These are phyloP conservation scores for Trematosphaeria pertusa DNA, from an alignment of 2,329 filamentous ascomycete species.

Conservation along the genomic window DNA sequence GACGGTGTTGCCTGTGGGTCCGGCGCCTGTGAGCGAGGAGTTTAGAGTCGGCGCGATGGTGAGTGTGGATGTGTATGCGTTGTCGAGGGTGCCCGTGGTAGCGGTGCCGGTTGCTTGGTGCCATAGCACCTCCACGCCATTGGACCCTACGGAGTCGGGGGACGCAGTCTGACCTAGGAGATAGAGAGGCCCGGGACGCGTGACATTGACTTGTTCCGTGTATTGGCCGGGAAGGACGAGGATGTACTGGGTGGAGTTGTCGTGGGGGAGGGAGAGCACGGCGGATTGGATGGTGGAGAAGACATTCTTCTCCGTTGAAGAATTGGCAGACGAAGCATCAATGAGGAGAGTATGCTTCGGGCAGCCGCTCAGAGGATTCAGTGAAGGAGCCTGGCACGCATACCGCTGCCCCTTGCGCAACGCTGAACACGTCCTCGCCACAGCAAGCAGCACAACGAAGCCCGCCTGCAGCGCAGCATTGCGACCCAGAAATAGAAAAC, in stretches of 20 bases:
- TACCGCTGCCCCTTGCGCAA: slow-evolving; percentile 6
- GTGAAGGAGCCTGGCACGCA: slow-evolving; percentile 48
- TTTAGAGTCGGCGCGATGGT: slow-evolving; percentile 70
- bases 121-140: slow-evolving; percentile 66
- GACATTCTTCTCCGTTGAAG: slow-evolving; percentile 9
- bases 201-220: slow-evolving; percentile 70
- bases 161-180: slow-evolving; percentile 65
- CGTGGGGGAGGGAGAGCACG: slow-evolving; percentile 54
- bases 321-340: slow-evolving; percentile 20
- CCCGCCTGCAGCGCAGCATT: neutral
- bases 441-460: neutral
- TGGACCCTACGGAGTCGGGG: slow-evolving; percentile 55
- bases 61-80: slow-evolving; percentile 67
- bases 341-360: slow-evolving; percentile 43
- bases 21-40: slow-evolving; percentile 66
- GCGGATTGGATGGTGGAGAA: slow-evolving; percentile 56
- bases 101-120: slow-evolving; percentile 60
- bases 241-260: slow-evolving; percentile 60
- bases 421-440: neutral
- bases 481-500: neutral
- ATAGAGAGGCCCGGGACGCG: slow-evolving; percentile 65
- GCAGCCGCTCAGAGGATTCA: slow-evolving; percentile 48
- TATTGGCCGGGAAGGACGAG: slow-evolving; percentile 68
- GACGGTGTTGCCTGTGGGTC: slow-evolving; percentile 67
- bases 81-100: slow-evolving; percentile 58